Evolutionary conservation across 2,329 filamentous ascomycete species (phyloP).

Genomic region (Saccharata proteae): DNA sequence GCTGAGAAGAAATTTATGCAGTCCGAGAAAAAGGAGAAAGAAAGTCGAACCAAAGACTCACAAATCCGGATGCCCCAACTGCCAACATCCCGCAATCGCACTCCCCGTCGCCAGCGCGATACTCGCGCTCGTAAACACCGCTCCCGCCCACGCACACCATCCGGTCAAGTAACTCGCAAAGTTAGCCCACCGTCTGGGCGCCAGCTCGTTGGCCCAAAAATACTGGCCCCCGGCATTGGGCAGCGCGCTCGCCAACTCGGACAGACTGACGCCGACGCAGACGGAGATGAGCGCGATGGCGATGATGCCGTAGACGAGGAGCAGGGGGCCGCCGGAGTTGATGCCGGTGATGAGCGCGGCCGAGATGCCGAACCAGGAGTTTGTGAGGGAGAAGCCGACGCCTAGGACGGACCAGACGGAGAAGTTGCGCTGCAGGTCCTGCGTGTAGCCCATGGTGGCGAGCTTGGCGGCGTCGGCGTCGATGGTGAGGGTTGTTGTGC

Average conservation of each 20-base stretch:
- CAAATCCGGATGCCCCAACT: slow-evolving; percentile 40
- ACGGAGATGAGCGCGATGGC: slow-evolving; percentile 33
- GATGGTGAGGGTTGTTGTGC: slow-evolving; percentile 9
- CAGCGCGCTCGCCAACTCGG: slow-evolving; percentile 36
- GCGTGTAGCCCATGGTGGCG: slow-evolving; percentile 37
- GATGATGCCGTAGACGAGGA: slow-evolving; percentile 39
- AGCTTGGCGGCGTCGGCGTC: slow-evolving; percentile 32
- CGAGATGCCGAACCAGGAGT: slow-evolving; percentile 41
- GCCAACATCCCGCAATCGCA: slow-evolving; percentile 39
- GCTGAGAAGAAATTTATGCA: not conserved
- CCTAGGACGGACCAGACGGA: slow-evolving; percentile 37
- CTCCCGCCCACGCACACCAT: slow-evolving; percentile 43
- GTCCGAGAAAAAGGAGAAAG: not conserved
- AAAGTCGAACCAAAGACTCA: too few species aligned
- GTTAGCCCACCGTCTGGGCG: slow-evolving; percentile 32
- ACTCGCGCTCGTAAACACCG: slow-evolving; percentile 42
- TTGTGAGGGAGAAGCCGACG: slow-evolving; percentile 40
- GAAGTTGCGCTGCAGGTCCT: slow-evolving; percentile 37
- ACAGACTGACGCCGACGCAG: slow-evolving; percentile 34
- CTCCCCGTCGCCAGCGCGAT: slow-evolving; percentile 37
- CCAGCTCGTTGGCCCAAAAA: slow-evolving; percentile 39
- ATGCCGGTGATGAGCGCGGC: slow-evolving; percentile 38
- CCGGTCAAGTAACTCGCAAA: slow-evolving; percentile 37
- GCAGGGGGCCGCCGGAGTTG: slow-evolving; percentile 36
- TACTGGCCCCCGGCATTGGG: slow-evolving; percentile 42